phyloP scores from a whole-genome alignment of 192 early-diverging fungal genomes.

The Podila minutissima region DNA sequence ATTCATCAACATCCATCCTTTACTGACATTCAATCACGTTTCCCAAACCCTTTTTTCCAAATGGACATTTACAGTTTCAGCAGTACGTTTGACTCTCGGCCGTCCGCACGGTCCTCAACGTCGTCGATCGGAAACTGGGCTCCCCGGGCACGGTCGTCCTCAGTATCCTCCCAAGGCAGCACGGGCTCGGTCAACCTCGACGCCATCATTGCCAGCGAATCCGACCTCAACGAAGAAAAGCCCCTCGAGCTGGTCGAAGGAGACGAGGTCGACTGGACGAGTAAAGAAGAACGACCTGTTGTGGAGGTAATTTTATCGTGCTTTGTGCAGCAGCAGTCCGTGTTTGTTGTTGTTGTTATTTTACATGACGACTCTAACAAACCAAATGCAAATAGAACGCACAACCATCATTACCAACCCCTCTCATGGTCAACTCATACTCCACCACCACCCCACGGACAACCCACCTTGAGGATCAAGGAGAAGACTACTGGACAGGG shows the following conservation, averaged over 20 bases:
- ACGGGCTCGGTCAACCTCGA: constrained; percentile 46
- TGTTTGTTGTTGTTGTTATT: too few relatives aligned
- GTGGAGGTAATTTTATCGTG: too few relatives aligned
- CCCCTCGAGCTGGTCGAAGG: constrained; percentile 37
- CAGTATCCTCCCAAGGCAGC: constrained; percentile 30
- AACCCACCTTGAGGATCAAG: constrained; percentile 5
- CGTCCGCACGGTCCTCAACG: constrained; percentile 19
- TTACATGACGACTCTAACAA: too few relatives aligned
- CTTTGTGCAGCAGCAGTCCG: too few relatives aligned
- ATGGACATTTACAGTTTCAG: constrained; percentile 15
- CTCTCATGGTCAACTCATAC: neutral
- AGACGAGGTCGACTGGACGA: constrained; percentile 43
- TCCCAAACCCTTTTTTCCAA: neutral
- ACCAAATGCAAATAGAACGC: too few relatives aligned
- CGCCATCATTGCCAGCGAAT: constrained; percentile 42
- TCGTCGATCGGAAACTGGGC: constrained; percentile 43
- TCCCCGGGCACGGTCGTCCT: constrained; percentile 40
- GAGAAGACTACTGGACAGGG: constrained; percentile 9
- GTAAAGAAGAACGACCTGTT: neutral
- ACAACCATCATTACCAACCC: neutral
- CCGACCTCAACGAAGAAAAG: constrained; percentile 44
- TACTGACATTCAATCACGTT: neutral
- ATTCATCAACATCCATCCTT: neutral
- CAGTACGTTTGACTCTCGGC: constrained; percentile 27
- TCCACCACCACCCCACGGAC: neutral